Evolutionary conservation across 2,329 filamentous ascomycete species (phyloP).

Genomic region (Harringtonia lauricola): DNA sequence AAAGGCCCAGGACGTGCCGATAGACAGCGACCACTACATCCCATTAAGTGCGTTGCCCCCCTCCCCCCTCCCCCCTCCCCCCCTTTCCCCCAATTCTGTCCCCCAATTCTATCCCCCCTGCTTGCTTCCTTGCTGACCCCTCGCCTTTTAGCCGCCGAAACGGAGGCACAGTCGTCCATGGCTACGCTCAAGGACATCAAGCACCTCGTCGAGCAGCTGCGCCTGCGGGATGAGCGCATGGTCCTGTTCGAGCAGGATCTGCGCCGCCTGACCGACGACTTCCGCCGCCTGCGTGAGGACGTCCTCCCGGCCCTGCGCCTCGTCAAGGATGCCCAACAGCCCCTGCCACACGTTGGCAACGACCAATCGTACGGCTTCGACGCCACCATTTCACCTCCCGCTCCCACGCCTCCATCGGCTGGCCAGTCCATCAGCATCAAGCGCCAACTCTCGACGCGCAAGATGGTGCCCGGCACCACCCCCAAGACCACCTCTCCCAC

Average conservation of each 20-base stretch:
- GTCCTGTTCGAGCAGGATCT: conserved; percentile 73
- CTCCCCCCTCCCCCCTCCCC: too few species aligned
- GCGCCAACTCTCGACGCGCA: conserved; percentile 66
- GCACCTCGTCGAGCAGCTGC: conserved; percentile 79
- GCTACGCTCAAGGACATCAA: conserved; percentile 91
- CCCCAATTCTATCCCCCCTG: neutral
- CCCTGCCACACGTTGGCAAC: conserved; percentile 51
- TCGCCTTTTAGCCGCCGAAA: conserved; percentile 79
- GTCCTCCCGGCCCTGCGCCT: conserved; percentile 82
- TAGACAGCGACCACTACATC: conserved; percentile 89
- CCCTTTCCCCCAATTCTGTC: too few species aligned
- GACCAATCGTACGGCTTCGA: conserved; percentile 33
- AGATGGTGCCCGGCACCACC: conserved; percentile 52
- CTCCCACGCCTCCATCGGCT: conserved; percentile 25
- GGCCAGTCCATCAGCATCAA: conserved; percentile 47
- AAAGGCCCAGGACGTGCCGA: conserved; percentile 79
- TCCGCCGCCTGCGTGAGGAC: conserved; percentile 79
- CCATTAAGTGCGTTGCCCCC: conserved; percentile 61
- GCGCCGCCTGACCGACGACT: conserved; percentile 76
- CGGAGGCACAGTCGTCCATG: conserved; percentile 71
- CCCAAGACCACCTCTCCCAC: conserved; percentile 72
- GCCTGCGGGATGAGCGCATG: conserved; percentile 84
- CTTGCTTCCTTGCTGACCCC: neutral
- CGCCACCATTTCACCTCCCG: conserved; percentile 10
- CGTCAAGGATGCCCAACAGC: conserved; percentile 84